Conservation (phyloP, 169 alveolate species). For the Besnoitia besnoiti region DNA sequence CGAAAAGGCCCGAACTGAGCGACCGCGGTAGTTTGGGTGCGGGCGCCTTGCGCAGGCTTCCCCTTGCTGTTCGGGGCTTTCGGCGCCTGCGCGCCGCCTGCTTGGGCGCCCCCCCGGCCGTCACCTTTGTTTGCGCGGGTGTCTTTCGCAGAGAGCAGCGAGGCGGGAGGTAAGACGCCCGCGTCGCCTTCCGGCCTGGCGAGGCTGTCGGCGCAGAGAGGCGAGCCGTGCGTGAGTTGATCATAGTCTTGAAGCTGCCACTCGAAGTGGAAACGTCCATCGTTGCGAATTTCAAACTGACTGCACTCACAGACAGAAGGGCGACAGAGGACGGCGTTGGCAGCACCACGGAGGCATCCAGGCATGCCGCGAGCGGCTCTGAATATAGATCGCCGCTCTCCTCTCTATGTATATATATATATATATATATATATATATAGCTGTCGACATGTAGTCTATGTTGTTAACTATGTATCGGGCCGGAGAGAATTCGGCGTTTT, state of each 20-base stretch:
- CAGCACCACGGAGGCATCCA: too few species aligned
- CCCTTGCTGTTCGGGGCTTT: constrained; percentile 11
- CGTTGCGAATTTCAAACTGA: constrained; percentile 90
- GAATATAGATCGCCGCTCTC: too few species aligned
- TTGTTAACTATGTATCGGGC: background rate
- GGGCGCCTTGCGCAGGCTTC: background rate
- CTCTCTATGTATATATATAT: too few species aligned
- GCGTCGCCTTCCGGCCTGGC: background rate
- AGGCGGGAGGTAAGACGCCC: background rate
- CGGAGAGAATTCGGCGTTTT: background rate
- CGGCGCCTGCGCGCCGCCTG: background rate
- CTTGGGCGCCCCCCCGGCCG: background rate
- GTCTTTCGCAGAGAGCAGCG: background rate
- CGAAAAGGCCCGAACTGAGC: constrained; percentile 65
- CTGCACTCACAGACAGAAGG: constrained; percentile 58
- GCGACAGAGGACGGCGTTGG: too few species aligned
- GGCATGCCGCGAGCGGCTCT: too few species aligned
- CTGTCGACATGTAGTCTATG: background rate
- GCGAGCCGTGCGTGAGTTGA: constrained; percentile 43
- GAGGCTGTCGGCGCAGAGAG: background rate
- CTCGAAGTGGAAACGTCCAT: constrained; percentile 91
- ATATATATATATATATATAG: too few species aligned
- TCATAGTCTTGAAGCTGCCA: constrained; percentile 75
- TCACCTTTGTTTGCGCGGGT: background rate
- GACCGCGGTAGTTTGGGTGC: constrained; percentile 28